Evolutionary conservation across 2,329 filamentous ascomycete species (phyloP).

Genomic region (Penicillium sp.): DNA sequence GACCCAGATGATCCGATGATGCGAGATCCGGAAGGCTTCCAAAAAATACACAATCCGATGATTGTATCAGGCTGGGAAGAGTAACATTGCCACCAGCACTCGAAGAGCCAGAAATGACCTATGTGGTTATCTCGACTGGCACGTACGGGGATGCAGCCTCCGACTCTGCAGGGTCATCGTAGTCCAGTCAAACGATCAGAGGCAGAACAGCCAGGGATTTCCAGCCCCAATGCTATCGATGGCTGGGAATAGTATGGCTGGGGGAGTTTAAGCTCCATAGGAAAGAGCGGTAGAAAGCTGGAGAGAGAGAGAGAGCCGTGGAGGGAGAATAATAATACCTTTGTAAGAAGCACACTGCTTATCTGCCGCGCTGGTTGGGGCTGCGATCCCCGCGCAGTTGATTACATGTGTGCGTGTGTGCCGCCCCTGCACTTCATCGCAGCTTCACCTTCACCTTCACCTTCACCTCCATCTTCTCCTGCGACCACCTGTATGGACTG

Average conservation of each 20-base stretch:
- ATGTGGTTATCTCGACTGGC: too few relatives aligned
- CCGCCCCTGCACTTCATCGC: constrained; percentile 10
- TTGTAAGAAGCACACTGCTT: constrained; percentile 8
- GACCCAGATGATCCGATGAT: not conserved
- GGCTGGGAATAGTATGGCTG: too few relatives aligned
- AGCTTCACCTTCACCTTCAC: constrained; percentile 6
- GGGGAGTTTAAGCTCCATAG: too few relatives aligned
- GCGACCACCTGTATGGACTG: constrained; percentile 4
- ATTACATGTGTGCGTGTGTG: constrained; percentile 11
- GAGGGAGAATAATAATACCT: constrained; percentile 5
- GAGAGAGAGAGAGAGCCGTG: too few relatives aligned
- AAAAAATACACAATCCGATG: too few relatives aligned
- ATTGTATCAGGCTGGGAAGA: too few relatives aligned
- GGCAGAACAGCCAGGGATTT: too few relatives aligned
- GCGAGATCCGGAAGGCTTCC: too few relatives aligned
- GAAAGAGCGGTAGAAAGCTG: too few relatives aligned
- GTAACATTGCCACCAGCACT: too few relatives aligned
- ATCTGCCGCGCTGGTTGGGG: constrained; percentile 9
- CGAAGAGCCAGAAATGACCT: too few relatives aligned
- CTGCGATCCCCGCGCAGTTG: constrained; percentile 12
- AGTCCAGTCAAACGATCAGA: constrained; percentile 5
- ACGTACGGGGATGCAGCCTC: constrained; percentile 3
- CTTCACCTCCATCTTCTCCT: constrained; percentile 1
- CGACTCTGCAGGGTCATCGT: constrained; percentile 3
- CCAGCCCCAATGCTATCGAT: too few relatives aligned